These are phyloP conservation scores for Sinapis alba DNA, from an alignment of 441 rosid species.

Conservation along the genomic window DNA sequence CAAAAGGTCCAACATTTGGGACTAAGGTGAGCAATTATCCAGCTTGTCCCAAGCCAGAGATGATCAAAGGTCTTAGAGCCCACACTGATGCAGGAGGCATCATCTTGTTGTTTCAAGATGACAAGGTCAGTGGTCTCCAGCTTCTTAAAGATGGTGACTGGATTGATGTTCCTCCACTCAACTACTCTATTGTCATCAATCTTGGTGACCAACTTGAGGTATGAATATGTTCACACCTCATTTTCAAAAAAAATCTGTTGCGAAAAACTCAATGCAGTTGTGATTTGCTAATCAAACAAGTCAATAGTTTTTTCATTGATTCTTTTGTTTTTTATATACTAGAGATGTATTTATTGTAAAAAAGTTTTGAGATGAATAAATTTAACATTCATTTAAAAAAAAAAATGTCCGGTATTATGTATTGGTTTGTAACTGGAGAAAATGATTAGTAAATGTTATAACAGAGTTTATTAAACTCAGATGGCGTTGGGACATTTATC, in stretches of 20 bases:
- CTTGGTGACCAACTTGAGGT: slow-evolving; percentile 87
- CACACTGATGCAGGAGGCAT: slow-evolving; percentile 85
- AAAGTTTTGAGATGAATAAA: no score
- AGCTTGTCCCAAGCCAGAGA: slow-evolving; percentile 75
- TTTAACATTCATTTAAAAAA: no score
- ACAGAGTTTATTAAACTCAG: neutral
- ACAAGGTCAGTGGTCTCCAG: slow-evolving; percentile 76
- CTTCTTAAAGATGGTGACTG: slow-evolving; percentile 72
- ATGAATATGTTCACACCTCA: slow-evolving; percentile 27
- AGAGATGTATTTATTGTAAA: no score
- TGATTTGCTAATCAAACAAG: no score
- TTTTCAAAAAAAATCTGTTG: neutral
- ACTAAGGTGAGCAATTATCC: slow-evolving; percentile 81
- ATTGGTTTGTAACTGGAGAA: neutral
- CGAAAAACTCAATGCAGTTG: neutral
- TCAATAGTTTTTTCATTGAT: no score
- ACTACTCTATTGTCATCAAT: slow-evolving; percentile 69
- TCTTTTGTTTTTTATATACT: no score
- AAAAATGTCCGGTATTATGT: neutral
- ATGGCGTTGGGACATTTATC: neutral
- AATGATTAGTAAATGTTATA: neutral
- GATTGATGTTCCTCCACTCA: slow-evolving; percentile 74
- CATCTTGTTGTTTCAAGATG: slow-evolving; percentile 76
- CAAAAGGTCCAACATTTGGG: slow-evolving; percentile 70
- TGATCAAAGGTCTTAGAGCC: slow-evolving; percentile 71